Evolutionary conservation across 2,329 filamentous ascomycete species (phyloP).

Genomic region (Monosporascus ibericus): DNA sequence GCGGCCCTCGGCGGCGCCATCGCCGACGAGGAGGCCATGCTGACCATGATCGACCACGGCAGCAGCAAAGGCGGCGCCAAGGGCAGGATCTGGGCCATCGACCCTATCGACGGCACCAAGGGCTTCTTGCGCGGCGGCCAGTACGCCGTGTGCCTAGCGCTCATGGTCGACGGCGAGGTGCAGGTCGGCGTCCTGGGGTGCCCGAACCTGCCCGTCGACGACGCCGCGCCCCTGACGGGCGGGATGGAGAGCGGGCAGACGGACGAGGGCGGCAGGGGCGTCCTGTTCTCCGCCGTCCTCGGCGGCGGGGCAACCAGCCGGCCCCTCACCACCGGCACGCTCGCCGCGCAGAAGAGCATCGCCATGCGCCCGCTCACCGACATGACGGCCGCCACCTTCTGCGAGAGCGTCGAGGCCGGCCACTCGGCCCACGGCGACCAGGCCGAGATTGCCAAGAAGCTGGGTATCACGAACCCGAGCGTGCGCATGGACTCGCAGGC

Average conservation of each 20-base stretch:
- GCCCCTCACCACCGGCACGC: slow-evolving; percentile 53
- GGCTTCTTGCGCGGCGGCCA: slow-evolving; percentile 94
- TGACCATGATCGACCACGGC: slow-evolving; percentile 61
- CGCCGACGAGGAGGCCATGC: slow-evolving; percentile 58
- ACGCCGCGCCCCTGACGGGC: slow-evolving; percentile 63
- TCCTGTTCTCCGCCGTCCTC: slow-evolving; percentile 78
- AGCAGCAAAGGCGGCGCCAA: slow-evolving; percentile 63
- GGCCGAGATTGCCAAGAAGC: slow-evolving; percentile 71
- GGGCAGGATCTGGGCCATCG: slow-evolving; percentile 90
- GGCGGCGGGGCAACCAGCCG: slow-evolving; percentile 77
- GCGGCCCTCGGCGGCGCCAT: slow-evolving; percentile 64
- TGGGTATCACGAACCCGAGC: slow-evolving; percentile 83
- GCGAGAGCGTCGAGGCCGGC: slow-evolving; percentile 89
- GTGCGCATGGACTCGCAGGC: slow-evolving; percentile 97
- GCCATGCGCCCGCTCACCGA: slow-evolving; percentile 72
- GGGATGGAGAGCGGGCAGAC: slow-evolving; percentile 69
- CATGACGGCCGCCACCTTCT: slow-evolving; percentile 80
- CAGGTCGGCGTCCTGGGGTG: slow-evolving; percentile 92
- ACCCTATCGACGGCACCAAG: slow-evolving; percentile 97
- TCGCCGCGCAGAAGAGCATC: slow-evolving; percentile 56
- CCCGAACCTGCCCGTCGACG: slow-evolving; percentile 88
- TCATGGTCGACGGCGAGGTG: slow-evolving; percentile 90
- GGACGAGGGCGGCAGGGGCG: slow-evolving; percentile 66
- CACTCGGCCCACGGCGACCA: slow-evolving; percentile 90
- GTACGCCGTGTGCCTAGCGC: slow-evolving; percentile 88